Conservation (phyloP, 2,329 filamentous ascomycete genomes). For the Epicoccum sorghinum region DNA sequence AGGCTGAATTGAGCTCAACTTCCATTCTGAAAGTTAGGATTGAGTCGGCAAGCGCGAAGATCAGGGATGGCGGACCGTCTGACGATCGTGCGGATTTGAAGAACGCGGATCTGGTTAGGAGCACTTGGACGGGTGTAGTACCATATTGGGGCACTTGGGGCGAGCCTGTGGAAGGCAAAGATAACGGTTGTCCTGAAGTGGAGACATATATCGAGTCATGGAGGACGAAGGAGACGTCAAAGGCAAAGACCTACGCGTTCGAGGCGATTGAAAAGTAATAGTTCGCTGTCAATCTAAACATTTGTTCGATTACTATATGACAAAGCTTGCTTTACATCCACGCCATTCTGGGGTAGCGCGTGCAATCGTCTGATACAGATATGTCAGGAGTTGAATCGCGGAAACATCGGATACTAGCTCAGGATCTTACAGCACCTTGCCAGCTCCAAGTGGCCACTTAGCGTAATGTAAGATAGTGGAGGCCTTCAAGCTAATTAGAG, state of each 20-base stretch:
- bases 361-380: too few species aligned
- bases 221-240: conserved; percentile 34
- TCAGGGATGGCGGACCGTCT: conserved; percentile 39
- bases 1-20: conserved; percentile 38
- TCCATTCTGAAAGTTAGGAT: conserved; percentile 37
- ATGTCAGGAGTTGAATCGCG: too few species aligned
- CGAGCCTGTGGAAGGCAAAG: conserved; percentile 34
- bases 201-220: conserved; percentile 65
- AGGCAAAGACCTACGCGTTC: conserved; percentile 30
- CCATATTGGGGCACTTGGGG: conserved; percentile 44
- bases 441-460: too few species aligned
- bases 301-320: too few species aligned
- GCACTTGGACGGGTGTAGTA: conserved; percentile 46
- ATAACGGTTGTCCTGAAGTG: conserved; percentile 57
- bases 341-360: too few species aligned
- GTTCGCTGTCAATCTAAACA: too few species aligned
- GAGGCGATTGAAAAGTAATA: conserved; percentile 26
- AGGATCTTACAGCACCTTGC: too few species aligned
- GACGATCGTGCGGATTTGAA: conserved; percentile 44
- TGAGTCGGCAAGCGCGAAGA: conserved; percentile 41
- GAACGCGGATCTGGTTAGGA: conserved; percentile 27
- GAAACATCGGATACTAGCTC: too few species aligned
- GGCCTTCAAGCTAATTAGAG: too few species aligned
- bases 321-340: too few species aligned
- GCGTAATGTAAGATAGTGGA: too few species aligned